Percentiles rank a stretch among this genome's conserved stretches.
Evolutionary conservation across 1,139 yeast genomes (phyloP).

Genomic region (Candida sp.): DNA sequence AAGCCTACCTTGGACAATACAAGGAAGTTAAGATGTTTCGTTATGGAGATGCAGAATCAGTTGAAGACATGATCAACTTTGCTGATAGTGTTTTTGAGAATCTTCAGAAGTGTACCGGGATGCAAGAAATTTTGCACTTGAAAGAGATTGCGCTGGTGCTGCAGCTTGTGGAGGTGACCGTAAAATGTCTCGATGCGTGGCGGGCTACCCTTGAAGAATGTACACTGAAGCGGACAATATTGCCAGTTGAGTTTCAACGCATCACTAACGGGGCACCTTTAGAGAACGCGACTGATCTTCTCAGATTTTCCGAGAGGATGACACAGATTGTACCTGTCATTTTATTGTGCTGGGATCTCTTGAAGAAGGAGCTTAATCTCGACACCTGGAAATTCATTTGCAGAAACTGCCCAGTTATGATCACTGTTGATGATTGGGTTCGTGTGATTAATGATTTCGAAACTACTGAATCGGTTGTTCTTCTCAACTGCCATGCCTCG

Average conservation of each 20-base stretch:
- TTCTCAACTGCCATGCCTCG: constrained; percentile 3
- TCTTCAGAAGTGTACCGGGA: constrained; percentile 2
- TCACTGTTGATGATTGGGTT: constrained; percentile 4
- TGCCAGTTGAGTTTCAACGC: background rate
- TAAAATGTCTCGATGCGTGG: background rate
- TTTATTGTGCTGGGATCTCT: background rate
- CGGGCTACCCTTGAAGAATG: background rate
- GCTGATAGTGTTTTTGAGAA: constrained; percentile 1
- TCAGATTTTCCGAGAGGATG: background rate
- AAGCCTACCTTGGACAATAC: background rate
- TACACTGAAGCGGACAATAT: background rate
- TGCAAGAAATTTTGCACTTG: background rate
- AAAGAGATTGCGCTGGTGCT: background rate
- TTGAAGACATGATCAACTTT: constrained; percentile 1
- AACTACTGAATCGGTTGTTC: background rate
- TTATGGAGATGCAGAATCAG: constrained; percentile 6
- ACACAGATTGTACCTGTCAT: background rate
- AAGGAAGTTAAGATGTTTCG: constrained; percentile 1
- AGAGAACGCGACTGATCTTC: background rate
- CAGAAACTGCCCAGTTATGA: constrained; percentile 3
- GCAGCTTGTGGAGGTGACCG: background rate
- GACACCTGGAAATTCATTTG: constrained; percentile 2
- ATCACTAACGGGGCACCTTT: background rate
- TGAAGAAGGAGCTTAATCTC: background rate
- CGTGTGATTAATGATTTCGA: background rate